Percentiles rank a stretch among this genome's conserved stretches.
These are phyloP conservation scores for Colletotrichum tropicale DNA, from an alignment of 2,329 filamentous ascomycete species.

Conservation along the genomic window DNA sequence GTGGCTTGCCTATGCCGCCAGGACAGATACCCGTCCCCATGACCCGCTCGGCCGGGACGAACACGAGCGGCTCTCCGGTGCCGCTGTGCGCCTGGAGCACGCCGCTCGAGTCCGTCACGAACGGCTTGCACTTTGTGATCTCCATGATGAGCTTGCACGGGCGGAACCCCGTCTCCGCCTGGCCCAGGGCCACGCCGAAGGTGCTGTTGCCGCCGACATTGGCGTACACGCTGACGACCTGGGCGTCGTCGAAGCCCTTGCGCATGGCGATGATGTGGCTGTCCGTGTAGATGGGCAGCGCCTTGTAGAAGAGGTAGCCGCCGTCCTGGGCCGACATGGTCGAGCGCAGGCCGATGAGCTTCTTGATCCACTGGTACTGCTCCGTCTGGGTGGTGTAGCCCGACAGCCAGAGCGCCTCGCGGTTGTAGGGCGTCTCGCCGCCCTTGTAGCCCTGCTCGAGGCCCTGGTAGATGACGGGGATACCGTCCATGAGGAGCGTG, in stretches of 20 bases:
- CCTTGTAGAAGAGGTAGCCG: slow-evolving; percentile 15
- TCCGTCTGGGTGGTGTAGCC: slow-evolving; percentile 49
- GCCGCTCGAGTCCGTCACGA: slow-evolving; percentile 12
- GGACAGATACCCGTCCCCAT: slow-evolving; percentile 16
- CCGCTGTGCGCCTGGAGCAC: slow-evolving; percentile 4
- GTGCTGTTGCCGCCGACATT: slow-evolving; percentile 10
- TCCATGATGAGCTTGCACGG: slow-evolving; percentile 14
- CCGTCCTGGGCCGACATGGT: slow-evolving; percentile 1
- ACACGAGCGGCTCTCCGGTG: slow-evolving; percentile 13
- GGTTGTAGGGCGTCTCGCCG: slow-evolving; percentile 52
- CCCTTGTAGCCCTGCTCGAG: slow-evolving; percentile 65
- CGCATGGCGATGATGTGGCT: slow-evolving; percentile 13
- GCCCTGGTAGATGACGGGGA: slow-evolving; percentile 70
- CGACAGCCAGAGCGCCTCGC: slow-evolving; percentile 64
- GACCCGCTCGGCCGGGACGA: slow-evolving; percentile 16
- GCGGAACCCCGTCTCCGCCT: slow-evolving; percentile 11
- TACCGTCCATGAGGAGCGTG: slow-evolving; percentile 64
- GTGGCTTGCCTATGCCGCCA: slow-evolving; percentile 15
- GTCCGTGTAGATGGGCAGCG: background rate
- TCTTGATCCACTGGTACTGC: slow-evolving; percentile 43
- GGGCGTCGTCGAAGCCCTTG: slow-evolving; percentile 8
- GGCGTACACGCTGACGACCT: slow-evolving; percentile 18
- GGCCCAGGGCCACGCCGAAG: background rate
- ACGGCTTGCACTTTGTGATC: slow-evolving; percentile 9
- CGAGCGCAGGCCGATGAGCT: slow-evolving; percentile 5